Percentiles rank a stretch among this genome's conserved stretches.
Conservation (phyloP, 2,329 filamentous ascomycete species). For the Xylaria sp. region DNA sequence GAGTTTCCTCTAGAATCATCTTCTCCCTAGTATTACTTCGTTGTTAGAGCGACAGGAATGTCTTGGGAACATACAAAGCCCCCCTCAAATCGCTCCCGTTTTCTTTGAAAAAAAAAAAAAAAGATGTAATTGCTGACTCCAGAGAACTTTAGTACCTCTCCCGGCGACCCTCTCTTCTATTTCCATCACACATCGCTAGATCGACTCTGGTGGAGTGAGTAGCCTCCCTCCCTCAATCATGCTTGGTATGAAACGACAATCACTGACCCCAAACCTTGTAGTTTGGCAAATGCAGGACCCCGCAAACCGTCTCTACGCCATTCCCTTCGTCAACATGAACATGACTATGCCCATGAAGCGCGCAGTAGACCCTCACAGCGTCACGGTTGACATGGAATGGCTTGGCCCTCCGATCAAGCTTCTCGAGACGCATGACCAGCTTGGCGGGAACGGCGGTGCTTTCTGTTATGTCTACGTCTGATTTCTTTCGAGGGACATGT, state of each 20-base stretch:
- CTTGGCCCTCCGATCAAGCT: conserved; percentile 38
- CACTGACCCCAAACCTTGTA: not conserved
- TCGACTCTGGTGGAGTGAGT: conserved; percentile 45
- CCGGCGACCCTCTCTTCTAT: conserved; percentile 49
- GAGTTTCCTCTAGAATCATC: too few species aligned
- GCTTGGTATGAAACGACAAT: not conserved
- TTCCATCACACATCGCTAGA: conserved; percentile 48
- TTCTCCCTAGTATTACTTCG: too few species aligned
- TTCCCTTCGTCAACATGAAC: conserved; percentile 32
- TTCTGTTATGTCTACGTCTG: conserved; percentile 42
- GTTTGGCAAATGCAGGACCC: conserved; percentile 50
- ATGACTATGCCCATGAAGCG: conserved; percentile 38
- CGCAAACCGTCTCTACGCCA: conserved; percentile 41
- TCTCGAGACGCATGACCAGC: conserved; percentile 39
- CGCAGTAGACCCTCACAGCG: conserved; percentile 29
- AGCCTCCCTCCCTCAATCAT: not conserved
- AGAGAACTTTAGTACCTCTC: too few species aligned
- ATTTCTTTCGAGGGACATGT: not conserved
- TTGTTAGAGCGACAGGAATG: too few species aligned
- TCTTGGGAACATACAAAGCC: too few species aligned
- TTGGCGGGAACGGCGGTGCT: conserved; percentile 35
- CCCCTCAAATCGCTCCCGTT: too few species aligned
- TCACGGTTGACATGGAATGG: conserved; percentile 39
- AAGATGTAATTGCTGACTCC: too few species aligned
- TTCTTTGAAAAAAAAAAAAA: too few species aligned